Conservation (phyloP, 2,329 filamentous ascomycete genomes). For the Colletotrichum sp. region DNA sequence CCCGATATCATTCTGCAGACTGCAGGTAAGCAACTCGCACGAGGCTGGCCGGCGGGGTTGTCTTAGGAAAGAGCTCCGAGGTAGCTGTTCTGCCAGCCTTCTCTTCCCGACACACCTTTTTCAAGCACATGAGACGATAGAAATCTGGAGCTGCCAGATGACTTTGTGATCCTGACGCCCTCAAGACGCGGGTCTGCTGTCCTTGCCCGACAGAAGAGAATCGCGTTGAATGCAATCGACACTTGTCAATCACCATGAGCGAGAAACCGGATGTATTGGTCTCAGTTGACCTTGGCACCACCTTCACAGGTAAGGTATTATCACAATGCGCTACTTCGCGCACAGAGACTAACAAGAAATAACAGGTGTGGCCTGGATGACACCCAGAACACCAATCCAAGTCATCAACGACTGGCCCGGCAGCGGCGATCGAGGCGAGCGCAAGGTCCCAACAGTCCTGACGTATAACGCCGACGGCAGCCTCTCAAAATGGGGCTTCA, state of each 20-base stretch:
- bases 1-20: neutral
- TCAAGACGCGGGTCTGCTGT: neutral
- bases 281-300: constrained; percentile 50
- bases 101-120: neutral
- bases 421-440: constrained; percentile 54
- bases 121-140: neutral
- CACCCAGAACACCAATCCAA: constrained; percentile 41
- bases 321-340: fast-evolving
- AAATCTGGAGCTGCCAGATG: neutral
- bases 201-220: neutral
- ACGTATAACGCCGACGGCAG: constrained; percentile 47
- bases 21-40: neutral
- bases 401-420: constrained; percentile 60
- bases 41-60: neutral
- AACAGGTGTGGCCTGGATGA: constrained; percentile 42
- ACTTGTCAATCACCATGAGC: neutral
- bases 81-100: neutral
- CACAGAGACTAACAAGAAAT: neutral
- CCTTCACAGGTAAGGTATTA: constrained; percentile 43
- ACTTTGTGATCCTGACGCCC: neutral
- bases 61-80: neutral
- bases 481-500: constrained; percentile 58
- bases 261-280: constrained; percentile 34
- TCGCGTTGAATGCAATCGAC: neutral
- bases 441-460: constrained; percentile 59